These are phyloP conservation scores for Crithidia expoeki DNA, from an alignment of 208 protist species.

Conservation along the genomic window DNA sequence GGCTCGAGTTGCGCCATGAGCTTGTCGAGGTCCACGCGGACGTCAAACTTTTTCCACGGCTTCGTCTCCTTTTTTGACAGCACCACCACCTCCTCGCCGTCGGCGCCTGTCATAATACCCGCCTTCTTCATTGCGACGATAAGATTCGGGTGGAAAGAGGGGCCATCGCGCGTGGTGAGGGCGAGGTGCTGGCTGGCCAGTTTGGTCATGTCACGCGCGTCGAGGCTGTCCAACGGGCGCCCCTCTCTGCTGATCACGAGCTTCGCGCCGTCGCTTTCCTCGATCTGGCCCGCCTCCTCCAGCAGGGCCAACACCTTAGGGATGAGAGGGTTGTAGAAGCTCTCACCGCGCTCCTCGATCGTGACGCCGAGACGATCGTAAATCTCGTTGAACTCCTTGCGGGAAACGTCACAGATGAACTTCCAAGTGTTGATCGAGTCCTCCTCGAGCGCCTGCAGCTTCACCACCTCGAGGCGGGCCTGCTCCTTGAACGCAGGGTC, in stretches of 20 bases:
- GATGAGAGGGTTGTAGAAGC: constrained; percentile 96
- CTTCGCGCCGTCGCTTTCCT: constrained; percentile 89
- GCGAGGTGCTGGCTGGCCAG: constrained; percentile 78
- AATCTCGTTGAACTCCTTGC: constrained; percentile 93
- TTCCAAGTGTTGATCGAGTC: constrained; percentile 88
- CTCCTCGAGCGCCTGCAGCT: constrained; percentile 85
- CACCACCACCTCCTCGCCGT: constrained; percentile 74
- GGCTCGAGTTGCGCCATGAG: constrained; percentile 73
- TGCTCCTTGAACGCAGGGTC: constrained; percentile 93
- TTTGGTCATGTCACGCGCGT: constrained; percentile 84
- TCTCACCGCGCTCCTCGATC: constrained; percentile 95
- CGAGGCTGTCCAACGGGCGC: constrained; percentile 63
- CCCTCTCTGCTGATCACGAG: constrained; percentile 79
- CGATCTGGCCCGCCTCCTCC: constrained; percentile 75
- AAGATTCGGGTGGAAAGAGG: constrained; percentile 76
- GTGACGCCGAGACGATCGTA: constrained; percentile 89
- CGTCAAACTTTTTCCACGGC: constrained; percentile 82
- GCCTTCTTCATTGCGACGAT: constrained; percentile 78
- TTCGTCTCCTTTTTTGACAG: constrained; percentile 92
- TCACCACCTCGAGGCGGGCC: constrained; percentile 91
- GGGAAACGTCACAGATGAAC: constrained; percentile 94
- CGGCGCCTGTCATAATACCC: constrained; percentile 71
- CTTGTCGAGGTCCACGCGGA: constrained; percentile 85
- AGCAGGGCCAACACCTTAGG: constrained; percentile 81
- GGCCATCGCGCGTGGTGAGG: constrained; percentile 54